Conservation (phyloP, 352 stramenopile species). For the Phytophthora pseudosyringae region DNA sequence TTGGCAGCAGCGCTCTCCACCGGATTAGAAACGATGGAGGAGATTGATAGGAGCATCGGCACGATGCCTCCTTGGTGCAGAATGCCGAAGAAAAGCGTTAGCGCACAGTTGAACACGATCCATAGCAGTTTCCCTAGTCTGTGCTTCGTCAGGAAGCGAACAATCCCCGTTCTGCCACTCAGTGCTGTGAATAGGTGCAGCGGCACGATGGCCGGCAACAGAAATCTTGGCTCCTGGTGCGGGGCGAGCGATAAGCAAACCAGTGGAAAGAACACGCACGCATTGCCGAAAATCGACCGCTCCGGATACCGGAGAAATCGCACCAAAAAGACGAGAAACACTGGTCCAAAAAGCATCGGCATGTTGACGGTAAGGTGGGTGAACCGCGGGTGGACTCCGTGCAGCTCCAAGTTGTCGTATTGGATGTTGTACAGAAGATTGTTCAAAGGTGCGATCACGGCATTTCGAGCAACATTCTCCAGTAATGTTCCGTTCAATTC, state of each 20-base stretch:
- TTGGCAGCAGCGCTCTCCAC: not conserved
- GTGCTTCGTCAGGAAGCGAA: slow-evolving; percentile 29
- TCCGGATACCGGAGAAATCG: slow-evolving; percentile 28
- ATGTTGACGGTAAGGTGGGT: slow-evolving; percentile 93
- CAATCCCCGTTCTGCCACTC: slow-evolving; percentile 18
- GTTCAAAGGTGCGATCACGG: slow-evolving; percentile 80
- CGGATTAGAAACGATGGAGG: slow-evolving; percentile 16
- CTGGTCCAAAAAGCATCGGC: slow-evolving; percentile 92
- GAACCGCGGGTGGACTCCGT: slow-evolving; percentile 90
- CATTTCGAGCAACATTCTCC: slow-evolving; percentile 20
- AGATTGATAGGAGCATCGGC: slow-evolving; percentile 60
- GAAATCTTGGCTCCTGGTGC: slow-evolving; percentile 94
- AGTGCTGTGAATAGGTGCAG: slow-evolving; percentile 69
- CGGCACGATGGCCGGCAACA: slow-evolving; percentile 88
- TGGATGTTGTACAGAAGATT: slow-evolving; percentile 94
- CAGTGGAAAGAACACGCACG: slow-evolving; percentile 75
- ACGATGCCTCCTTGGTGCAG: slow-evolving; percentile 78
- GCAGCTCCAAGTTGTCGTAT: slow-evolving; percentile 87
- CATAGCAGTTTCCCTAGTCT: slow-evolving; percentile 40
- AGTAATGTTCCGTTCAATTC: slow-evolving; percentile 10
- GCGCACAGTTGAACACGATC: slow-evolving; percentile 56
- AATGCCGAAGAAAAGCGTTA: slow-evolving; percentile 72
- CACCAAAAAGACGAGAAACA: slow-evolving; percentile 70
- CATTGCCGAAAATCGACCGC: slow-evolving; percentile 34
- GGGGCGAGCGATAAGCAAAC: slow-evolving; percentile 89